Conservation (phyloP, 352 stramenopile genomes). For the Globisporangium canariense region DNA sequence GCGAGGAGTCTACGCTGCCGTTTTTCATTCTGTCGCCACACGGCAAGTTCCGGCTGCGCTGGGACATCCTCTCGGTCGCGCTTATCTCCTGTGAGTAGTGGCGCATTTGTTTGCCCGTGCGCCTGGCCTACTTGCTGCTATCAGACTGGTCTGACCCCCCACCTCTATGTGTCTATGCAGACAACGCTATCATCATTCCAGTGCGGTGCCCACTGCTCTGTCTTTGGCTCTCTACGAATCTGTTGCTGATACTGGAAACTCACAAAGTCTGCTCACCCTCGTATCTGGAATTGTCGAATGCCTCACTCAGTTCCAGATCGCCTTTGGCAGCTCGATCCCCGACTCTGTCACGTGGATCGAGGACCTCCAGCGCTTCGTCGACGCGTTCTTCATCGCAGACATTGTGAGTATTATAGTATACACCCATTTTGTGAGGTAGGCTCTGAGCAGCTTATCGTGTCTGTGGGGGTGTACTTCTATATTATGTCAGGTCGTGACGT, state of each 20-base stretch:
- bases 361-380: conserved; percentile 51
- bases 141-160: not conserved
- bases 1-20: conserved; percentile 80
- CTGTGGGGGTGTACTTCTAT: not conserved
- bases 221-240: not conserved
- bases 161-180: conserved; percentile 20
- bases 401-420: conserved; percentile 37
- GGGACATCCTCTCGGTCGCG: conserved; percentile 65
- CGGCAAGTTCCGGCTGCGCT: conserved; percentile 71
- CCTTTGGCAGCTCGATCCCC: conserved; percentile 35
- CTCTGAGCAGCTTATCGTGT: too few species aligned
- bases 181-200: conserved; percentile 75
- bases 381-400: conserved; percentile 69
- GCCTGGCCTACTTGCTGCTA: too few species aligned
- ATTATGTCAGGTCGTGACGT: conserved; percentile 51
- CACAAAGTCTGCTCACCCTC: not conserved
- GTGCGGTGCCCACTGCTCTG: conserved; percentile 11
- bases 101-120: not conserved
- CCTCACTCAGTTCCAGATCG: conserved; percentile 59
- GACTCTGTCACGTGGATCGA: conserved; percentile 31
- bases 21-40: conserved; percentile 74
- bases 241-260: not conserved
- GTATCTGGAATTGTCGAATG: not conserved
- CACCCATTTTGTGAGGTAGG: too few species aligned
- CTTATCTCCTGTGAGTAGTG: conserved; percentile 63